Evolutionary conservation across 2,329 filamentous ascomycete species (phyloP).

Genomic region (Botryotinia convoluta): DNA sequence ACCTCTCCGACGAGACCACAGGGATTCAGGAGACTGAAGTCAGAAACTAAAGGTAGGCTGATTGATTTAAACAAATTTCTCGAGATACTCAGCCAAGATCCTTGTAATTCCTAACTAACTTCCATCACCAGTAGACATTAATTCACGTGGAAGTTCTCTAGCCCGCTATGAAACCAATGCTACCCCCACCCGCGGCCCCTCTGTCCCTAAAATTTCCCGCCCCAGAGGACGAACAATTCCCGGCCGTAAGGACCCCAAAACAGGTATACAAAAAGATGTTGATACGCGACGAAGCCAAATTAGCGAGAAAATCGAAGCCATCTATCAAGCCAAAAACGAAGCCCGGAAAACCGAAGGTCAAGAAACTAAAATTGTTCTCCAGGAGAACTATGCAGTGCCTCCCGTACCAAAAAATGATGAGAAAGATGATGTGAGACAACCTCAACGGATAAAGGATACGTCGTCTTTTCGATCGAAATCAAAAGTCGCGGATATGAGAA

Average conservation of each 20-base stretch:
- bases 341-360: conserved; percentile 19
- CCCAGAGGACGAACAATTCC: conserved; percentile 12
- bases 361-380: not conserved
- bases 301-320: conserved; percentile 30
- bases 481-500: conserved; percentile 32
- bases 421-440: not conserved
- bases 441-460: conserved; percentile 6
- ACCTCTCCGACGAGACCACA: conserved; percentile 9
- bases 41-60: not conserved
- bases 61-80: not conserved
- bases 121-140: not conserved
- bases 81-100: too few species aligned
- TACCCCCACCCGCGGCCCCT: conserved; percentile 8
- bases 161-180: conserved; percentile 16
- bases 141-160: conserved; percentile 2
- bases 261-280: conserved; percentile 1
- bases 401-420: not conserved
- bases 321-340: conserved; percentile 29
- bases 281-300: conserved; percentile 18
- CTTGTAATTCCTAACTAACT: not conserved
- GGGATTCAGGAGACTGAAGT: not conserved
- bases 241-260: not conserved
- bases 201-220: not conserved
- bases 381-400: not conserved
- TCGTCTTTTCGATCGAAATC: conserved; percentile 16